phyloP scores from a whole-genome alignment of 2,329 filamentous ascomycete species.

The Colletotrichum cereale region DNA sequence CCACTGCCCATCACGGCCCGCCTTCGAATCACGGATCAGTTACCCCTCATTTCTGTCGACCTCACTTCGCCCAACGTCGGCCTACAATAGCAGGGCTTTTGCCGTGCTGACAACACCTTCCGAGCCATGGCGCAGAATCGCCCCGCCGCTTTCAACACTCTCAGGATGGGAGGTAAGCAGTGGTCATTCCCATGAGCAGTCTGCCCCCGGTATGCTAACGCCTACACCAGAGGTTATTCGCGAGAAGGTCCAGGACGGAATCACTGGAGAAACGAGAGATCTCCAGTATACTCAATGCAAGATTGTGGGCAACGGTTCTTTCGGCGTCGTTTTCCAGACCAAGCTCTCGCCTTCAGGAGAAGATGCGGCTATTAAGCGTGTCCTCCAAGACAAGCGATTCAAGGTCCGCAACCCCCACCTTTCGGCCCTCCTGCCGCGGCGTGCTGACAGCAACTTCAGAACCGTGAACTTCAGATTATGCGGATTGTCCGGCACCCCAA shows the following conservation, averaged over 20 bases:
- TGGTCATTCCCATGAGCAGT: constrained; percentile 31
- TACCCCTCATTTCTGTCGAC: constrained; percentile 47
- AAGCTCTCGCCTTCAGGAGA: constrained; percentile 98
- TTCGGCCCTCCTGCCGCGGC: background rate
- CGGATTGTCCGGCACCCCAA: constrained; percentile 98
- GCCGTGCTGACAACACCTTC: constrained; percentile 40
- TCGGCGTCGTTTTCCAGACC: constrained; percentile 98
- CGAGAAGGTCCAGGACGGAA: constrained; percentile 98
- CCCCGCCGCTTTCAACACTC: constrained; percentile 85
- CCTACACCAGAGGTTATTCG: constrained; percentile 85
- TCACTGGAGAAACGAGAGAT: constrained; percentile 96
- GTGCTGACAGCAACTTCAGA: constrained; percentile 66
- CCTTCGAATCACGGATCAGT: constrained; percentile 45
- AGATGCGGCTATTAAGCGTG: constrained; percentile 98
- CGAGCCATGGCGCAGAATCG: constrained; percentile 85
- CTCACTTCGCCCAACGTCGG: constrained; percentile 40
- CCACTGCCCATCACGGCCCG: constrained; percentile 54
- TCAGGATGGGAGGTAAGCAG: constrained; percentile 96
- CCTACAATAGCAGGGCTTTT: constrained; percentile 40
- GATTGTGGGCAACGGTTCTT: constrained; percentile 98
- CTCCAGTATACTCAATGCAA: constrained; percentile 99
- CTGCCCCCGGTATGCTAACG: constrained; percentile 29
- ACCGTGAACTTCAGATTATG: constrained; percentile 99
- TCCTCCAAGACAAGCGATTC: constrained; percentile 99
- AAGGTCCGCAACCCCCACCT: constrained; percentile 72